These are phyloP conservation scores for Crepidotus variabilis DNA, from an alignment of 768 basidiomycete genomes.

Conservation along the genomic window DNA sequence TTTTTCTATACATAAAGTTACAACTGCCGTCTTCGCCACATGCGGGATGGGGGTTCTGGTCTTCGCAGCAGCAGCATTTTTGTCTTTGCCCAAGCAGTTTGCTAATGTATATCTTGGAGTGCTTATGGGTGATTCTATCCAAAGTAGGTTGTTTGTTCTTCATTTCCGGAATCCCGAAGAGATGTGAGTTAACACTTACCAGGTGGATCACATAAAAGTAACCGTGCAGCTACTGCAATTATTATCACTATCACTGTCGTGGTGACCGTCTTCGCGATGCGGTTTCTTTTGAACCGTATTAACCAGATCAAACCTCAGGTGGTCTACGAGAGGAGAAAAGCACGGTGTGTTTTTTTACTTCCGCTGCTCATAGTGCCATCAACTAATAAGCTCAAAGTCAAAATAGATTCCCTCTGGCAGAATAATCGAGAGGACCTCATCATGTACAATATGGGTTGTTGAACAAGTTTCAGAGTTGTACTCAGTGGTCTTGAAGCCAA, in stretches of 20 bases:
- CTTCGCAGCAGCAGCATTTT: constrained; percentile 74
- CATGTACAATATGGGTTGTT: too few species aligned
- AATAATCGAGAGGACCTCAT: too few species aligned
- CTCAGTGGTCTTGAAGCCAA: too few species aligned
- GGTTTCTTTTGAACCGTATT: constrained; percentile 78
- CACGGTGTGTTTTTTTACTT: too few species aligned
- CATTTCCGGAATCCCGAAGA: too few species aligned
- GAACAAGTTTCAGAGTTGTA: too few species aligned
- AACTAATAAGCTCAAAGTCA: too few species aligned
- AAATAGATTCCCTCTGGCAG: too few species aligned
- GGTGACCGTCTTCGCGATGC: constrained; percentile 77
- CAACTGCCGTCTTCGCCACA: constrained; percentile 83
- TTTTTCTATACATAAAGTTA: constrained; percentile 59
- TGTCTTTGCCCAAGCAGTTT: constrained; percentile 91
- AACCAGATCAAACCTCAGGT: constrained; percentile 60
- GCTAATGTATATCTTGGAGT: constrained; percentile 90
- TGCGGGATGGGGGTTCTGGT: constrained; percentile 83
- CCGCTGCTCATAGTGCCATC: too few species aligned
- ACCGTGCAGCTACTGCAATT: constrained; percentile 62
- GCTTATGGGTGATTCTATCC: constrained; percentile 51
- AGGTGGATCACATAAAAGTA: constrained; percentile 36
- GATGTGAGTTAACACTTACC: too few species aligned
- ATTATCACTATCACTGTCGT: constrained; percentile 66
- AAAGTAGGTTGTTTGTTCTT: constrained; percentile 15
- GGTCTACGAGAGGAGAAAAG: constrained; percentile 67